A percentile compares a stretch with the other conserved stretches of the same genome.
Conservation (phyloP, 2,329 filamentous ascomycete species). For the Talaromyces amestolkiae region DNA sequence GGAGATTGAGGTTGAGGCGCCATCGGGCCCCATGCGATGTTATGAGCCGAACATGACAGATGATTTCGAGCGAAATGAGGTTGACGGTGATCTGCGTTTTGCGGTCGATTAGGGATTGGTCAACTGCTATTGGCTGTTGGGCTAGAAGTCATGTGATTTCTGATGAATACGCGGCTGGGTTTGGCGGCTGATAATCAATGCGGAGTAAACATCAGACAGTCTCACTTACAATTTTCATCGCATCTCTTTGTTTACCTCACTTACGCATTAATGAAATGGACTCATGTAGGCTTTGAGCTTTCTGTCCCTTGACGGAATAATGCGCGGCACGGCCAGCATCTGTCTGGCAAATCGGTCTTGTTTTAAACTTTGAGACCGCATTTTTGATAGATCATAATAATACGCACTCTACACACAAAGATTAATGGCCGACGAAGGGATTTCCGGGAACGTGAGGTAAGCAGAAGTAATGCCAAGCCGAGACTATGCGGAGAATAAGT, state of each 20-base stretch:
- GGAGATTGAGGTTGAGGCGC: constrained; percentile 31
- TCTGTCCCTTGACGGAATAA: not conserved
- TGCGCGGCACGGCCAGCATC: not conserved
- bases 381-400: not conserved
- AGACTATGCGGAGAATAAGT: not conserved
- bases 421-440: not conserved
- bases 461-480: not conserved
- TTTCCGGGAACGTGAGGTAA: not conserved
- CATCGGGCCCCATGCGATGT: constrained; percentile 17
- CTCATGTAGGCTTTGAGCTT: not conserved
- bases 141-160: not conserved
- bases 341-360: not conserved
- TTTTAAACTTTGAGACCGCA: not conserved
- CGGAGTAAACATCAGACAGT: not conserved
- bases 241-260: not conserved
- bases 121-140: not conserved
- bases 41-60: constrained; percentile 18
- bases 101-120: not conserved
- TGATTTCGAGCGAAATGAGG: not conserved
- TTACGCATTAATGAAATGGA: not conserved
- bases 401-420: not conserved
- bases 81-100: not conserved
- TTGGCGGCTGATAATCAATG: not conserved
- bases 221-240: not conserved
- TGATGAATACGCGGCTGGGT: not conserved